phyloP scores from a whole-genome alignment of 306 rosid genomes.

The Acacia acuminata region DNA sequence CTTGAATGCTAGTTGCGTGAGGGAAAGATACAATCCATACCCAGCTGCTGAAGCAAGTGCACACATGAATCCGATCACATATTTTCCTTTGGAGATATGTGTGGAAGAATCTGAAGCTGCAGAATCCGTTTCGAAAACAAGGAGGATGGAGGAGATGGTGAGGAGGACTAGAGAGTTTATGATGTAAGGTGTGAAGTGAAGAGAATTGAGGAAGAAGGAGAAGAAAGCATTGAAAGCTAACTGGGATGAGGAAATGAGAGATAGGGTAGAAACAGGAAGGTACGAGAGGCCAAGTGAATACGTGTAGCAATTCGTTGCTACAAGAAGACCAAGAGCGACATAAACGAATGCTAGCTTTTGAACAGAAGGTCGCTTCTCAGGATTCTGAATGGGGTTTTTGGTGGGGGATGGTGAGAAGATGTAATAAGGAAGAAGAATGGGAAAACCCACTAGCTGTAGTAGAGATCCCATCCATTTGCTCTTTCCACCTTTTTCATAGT shows the following conservation, averaged over 20 bases:
- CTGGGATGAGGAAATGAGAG: constrained; percentile 46
- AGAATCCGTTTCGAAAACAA: constrained; percentile 35
- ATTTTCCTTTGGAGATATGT: constrained; percentile 25
- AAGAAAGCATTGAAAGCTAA: constrained; percentile 51
- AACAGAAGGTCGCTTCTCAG: not conserved
- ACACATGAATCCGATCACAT: constrained; percentile 47
- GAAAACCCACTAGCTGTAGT: constrained; percentile 42
- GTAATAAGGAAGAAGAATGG: constrained; percentile 44
- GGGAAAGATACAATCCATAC: constrained; percentile 35
- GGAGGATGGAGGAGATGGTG: constrained; percentile 49
- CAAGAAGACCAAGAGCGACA: constrained; percentile 15
- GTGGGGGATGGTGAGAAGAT: not conserved
- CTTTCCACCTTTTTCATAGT: constrained; percentile 50
- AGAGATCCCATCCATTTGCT: constrained; percentile 51
- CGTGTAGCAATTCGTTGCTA: constrained; percentile 29
- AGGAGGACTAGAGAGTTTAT: constrained; percentile 48
- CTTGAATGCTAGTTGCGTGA: constrained; percentile 41
- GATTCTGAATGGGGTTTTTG: not conserved
- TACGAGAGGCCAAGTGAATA: constrained; percentile 44
- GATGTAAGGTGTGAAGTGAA: constrained; percentile 39
- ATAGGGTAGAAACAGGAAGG: constrained; percentile 52
- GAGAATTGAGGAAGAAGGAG: constrained; percentile 51
- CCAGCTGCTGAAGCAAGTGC: constrained; percentile 46
- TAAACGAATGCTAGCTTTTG: constrained; percentile 17
- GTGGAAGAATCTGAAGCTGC: not conserved